Base-by-base conservation (phyloP, 352 stramenopile genomes). In the Pythium sukuiense region DNA sequence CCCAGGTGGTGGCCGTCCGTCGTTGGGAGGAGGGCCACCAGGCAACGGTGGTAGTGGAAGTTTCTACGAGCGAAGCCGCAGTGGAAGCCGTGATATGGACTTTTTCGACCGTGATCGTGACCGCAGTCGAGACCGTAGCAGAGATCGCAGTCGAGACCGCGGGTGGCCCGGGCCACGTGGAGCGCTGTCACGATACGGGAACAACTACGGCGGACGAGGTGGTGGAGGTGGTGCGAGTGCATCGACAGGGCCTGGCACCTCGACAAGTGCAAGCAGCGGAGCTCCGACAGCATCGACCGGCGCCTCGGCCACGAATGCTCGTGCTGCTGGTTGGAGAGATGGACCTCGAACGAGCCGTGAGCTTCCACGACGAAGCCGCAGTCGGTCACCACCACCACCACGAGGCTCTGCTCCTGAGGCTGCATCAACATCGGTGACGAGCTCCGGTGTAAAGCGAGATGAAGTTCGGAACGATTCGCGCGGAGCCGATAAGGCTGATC, bases 11-110 rank as follows among this genome's bases (percentile, higher is more conserved):
- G 64, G 70, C 46, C 76, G n/a, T 59, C 69, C 41, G 14, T 50
- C 35, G 24, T 43, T 69, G 64, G 65, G 45, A 41, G 24, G 62
- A 69, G 65, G 60, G 14, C 58, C 67, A 33, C 58, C 68, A 30
- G 57, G 70, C 16, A 65, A 65, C 26, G 62, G 55, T 60, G 68
- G 71, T 24, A 56, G 24, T 20, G 69, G 64, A 41, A 41, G 69
- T 9, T 89, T 86, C 30, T 85, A 63, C 39, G 63, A 64, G 26
- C 53, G 53, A 26, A 56, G 33, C n/a, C 55, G 59, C 29, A 67
- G 58, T 41, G 53, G 52, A 6, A 63, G 54, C 20, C 65, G 65
- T 30, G 65, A 67, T 35, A 45, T 59, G 53, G 66, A 73, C 30
- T 69, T 65, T n/a, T 73, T 55, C 49, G 66, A 73, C 46, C 60